Evolutionary conservation across 2,329 filamentous ascomycete genomes (phyloP), one percentile per base, ranked within the genome.

Genomic region (Rutstroemia sydowiana): DNA sequence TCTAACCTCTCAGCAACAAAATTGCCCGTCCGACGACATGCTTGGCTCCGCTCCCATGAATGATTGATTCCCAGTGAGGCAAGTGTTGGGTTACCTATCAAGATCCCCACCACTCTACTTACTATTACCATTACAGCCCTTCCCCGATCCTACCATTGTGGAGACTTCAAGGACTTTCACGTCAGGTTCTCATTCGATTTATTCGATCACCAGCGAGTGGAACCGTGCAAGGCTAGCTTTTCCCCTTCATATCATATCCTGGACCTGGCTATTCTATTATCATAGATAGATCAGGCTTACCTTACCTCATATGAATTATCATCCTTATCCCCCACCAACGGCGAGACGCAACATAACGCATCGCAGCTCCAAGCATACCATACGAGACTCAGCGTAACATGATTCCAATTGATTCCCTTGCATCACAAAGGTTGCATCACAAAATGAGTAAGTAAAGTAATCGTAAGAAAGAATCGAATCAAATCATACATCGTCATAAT

Each of bases 21-120:
- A 50, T 50, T 50, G 40, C 48, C 48, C 30, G 40, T 30, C 37
- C 28, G 30, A 42, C 48, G 40, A 51, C 23, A 8, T 14, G 34
- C 13, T 51, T 37, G 40, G 31, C 48, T 45, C 48, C 40, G 48
- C 48, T 50, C 45, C 48, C 8, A 50, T 45, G 32, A 51, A 37
- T 21, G 30, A 11, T 31, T 18, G 34, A 37, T 37, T 5, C 43
- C 31, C 34, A 51, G 26, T 45, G 41, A 45, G 48, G 48, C 48
- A 31, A 20, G 32, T 51, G 31, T 30, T 51, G 30, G 41, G 18
- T 45, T 45, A 16, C 16, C 41, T 30, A 16, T 40, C 39, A 34
- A n/a, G n/a, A n/a, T 41, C 40, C 45, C 8, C 13, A 48, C 34
- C 23, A 6, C 36, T 48, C 16, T 30, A n/a, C 23, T 40, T 34